phyloP scores from a whole-genome alignment of 805 yeast species.

The Candida parachauliodes region DNA sequence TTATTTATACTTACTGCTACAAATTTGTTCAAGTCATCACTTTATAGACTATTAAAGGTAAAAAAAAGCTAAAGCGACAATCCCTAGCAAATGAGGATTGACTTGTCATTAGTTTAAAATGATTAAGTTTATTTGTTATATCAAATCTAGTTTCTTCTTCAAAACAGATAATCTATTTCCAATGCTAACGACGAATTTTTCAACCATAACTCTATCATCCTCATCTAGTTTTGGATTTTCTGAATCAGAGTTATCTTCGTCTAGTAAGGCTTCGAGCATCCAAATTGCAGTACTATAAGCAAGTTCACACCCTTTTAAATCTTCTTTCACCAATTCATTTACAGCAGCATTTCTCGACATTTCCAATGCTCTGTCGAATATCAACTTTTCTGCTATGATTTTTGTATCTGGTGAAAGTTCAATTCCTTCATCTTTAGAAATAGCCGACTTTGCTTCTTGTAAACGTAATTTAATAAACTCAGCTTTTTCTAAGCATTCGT shows the following conservation, averaged over 20 bases:
- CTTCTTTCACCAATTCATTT: constrained; percentile 74
- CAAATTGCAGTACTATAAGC: constrained; percentile 90
- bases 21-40: too few species aligned
- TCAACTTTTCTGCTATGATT: constrained; percentile 74
- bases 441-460: constrained; percentile 44
- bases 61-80: too few species aligned
- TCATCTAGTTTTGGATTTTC: constrained; percentile 49
- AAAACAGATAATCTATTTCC: constrained; percentile 74
- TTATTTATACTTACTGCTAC: too few species aligned
- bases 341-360: constrained; percentile 90
- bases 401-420: constrained; percentile 7
- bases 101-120: too few species aligned
- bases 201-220: constrained; percentile 73
- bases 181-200: constrained; percentile 77
- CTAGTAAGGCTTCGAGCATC: constrained; percentile 89
- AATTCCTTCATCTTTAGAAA: constrained; percentile 16
- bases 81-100: too few species aligned
- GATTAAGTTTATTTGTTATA: too few species aligned
- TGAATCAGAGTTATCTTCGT: constrained; percentile 28
- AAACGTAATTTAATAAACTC: constrained; percentile 65
- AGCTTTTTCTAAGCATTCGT: constrained; percentile 85
- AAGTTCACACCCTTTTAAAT: constrained; percentile 73
- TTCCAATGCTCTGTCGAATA: constrained; percentile 91
- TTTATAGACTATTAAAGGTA: too few species aligned
- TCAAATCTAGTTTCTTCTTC: constrained; percentile 51